Conservation (phyloP, 805 yeast genomes). For the Yueomyces sp. region DNA sequence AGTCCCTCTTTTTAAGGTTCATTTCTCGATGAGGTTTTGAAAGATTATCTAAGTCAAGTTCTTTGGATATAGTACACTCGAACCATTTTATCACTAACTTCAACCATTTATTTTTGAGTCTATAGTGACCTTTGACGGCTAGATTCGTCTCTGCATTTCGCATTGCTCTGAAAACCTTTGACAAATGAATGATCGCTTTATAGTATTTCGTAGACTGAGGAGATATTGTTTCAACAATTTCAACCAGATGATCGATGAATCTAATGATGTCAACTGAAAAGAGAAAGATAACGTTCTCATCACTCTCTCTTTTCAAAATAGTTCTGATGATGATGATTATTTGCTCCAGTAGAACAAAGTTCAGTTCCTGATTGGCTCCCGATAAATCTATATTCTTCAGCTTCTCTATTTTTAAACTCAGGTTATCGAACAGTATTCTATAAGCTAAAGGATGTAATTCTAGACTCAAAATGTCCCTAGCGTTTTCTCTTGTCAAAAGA, state of each 20-base stretch:
- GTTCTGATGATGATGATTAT: slow-evolving; percentile 33
- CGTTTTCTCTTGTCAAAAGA: slow-evolving; percentile 49
- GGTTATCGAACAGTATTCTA: slow-evolving; percentile 32
- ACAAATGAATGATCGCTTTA: slow-evolving; percentile 22
- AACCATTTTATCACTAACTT: slow-evolving; percentile 40
- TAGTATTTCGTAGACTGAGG: slow-evolving; percentile 15
- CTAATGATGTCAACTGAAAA: slow-evolving; percentile 24
- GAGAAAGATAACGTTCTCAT: slow-evolving; percentile 19
- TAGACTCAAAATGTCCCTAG: slow-evolving; percentile 55
- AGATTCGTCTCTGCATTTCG: slow-evolving; percentile 17
- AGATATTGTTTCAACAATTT: slow-evolving; percentile 15
- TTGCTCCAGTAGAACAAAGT: slow-evolving; percentile 34
- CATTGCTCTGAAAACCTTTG: slow-evolving; percentile 22
- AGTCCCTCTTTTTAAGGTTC: slow-evolving; percentile 27
- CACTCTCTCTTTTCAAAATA: slow-evolving; percentile 24
- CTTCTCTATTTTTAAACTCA: slow-evolving; percentile 27
- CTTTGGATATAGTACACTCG: slow-evolving; percentile 34
- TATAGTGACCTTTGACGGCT: slow-evolving; percentile 30
- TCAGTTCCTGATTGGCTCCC: slow-evolving; percentile 13
- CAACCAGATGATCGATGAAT: slow-evolving; percentile 22
- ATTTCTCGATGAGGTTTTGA: slow-evolving; percentile 24
- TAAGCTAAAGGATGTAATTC: slow-evolving; percentile 51
- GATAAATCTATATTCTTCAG: slow-evolving; percentile 17
- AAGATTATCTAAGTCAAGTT: slow-evolving; percentile 21
- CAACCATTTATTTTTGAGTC: slow-evolving; percentile 34